These are phyloP conservation scores for Ceratobasidium sp. DNA, from an alignment of 1,284 basidiomycete species.

Conservation along the genomic window DNA sequence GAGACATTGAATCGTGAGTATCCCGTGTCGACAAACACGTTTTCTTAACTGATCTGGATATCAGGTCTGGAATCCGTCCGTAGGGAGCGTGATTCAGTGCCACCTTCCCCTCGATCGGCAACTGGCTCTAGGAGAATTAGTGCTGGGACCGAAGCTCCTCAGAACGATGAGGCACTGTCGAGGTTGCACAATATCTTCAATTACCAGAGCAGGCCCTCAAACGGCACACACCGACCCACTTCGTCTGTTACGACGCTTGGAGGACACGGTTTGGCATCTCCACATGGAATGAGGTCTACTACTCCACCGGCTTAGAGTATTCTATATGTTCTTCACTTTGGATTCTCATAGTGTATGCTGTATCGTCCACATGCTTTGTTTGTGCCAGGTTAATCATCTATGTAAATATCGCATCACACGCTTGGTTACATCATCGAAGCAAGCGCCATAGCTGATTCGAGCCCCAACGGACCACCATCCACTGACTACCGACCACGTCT, in stretches of 20 bases:
- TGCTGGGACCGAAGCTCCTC: conserved; percentile 51
- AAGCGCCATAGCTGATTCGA: conserved; percentile 29
- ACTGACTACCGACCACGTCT: conserved; percentile 5
- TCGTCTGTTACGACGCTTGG: conserved; percentile 44
- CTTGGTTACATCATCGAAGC: conserved; percentile 3
- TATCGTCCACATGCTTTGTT: conserved; percentile 27
- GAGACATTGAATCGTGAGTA: conserved; percentile 80
- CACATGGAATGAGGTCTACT: conserved; percentile 26
- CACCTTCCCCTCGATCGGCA: conserved; percentile 50
- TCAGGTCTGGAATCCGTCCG: conserved; percentile 76
- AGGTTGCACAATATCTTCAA: conserved; percentile 84
- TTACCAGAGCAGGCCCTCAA: conserved; percentile 62
- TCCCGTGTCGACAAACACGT: background rate
- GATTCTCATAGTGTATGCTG: conserved; percentile 26
- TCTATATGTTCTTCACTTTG: conserved; percentile 17
- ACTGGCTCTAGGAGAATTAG: conserved; percentile 53
- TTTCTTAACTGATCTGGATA: conserved; percentile 12
- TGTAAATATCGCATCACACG: conserved; percentile 20
- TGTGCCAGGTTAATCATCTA: conserved; percentile 24
- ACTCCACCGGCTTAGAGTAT: conserved; percentile 34
- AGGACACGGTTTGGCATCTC: conserved; percentile 13
- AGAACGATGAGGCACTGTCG: conserved; percentile 73
- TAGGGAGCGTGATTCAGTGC: conserved; percentile 52
- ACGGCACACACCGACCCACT: conserved; percentile 26
- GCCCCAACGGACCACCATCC: conserved; percentile 30